These are phyloP conservation scores for Colletotrichum theobromicola DNA, from an alignment of 2,329 filamentous ascomycete species.

Conservation along the genomic window DNA sequence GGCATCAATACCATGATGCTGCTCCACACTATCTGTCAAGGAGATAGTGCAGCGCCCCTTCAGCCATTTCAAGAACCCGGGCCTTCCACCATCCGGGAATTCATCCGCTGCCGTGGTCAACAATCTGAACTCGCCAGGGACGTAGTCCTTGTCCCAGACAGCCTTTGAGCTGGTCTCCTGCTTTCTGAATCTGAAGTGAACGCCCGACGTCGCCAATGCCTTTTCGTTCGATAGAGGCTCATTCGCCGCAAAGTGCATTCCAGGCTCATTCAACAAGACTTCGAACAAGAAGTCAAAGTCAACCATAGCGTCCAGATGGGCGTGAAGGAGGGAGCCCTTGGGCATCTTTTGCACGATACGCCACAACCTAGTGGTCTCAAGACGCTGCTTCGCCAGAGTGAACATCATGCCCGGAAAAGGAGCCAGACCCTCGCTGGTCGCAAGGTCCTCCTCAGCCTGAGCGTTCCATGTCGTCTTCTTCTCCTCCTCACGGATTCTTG, in stretches of 20 bases:
- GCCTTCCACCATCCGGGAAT: conserved; percentile 71
- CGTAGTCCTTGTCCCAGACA: conserved; percentile 69
- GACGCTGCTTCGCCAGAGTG: conserved; percentile 73
- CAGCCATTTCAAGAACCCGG: conserved; percentile 75
- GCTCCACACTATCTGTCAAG: conserved; percentile 70
- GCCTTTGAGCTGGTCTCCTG: conserved; percentile 36
- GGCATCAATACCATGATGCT: conserved; percentile 78
- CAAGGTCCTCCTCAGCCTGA: conserved; percentile 66
- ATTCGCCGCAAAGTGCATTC: conserved; percentile 67
- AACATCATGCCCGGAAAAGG: conserved; percentile 87
- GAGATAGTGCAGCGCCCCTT: conserved; percentile 71
- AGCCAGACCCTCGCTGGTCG: conserved; percentile 60
- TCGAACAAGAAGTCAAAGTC: conserved; percentile 77
- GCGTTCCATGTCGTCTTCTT: conserved; percentile 74
- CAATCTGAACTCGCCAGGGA: conserved; percentile 58
- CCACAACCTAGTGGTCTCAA: conserved; percentile 81
- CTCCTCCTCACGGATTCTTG: conserved; percentile 76
- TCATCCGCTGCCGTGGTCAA: conserved; percentile 63
- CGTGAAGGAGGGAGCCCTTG: conserved; percentile 80
- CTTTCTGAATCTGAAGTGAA: conserved; percentile 62
- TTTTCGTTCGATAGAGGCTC: conserved; percentile 56
- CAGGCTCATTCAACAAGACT: conserved; percentile 68
- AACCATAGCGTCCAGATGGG: conserved; percentile 83
- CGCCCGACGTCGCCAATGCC: conserved; percentile 53
- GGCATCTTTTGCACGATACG: conserved; percentile 79